Base-by-base conservation (phyloP, 257 asterid genomes). In the Striga asiatica region DNA sequence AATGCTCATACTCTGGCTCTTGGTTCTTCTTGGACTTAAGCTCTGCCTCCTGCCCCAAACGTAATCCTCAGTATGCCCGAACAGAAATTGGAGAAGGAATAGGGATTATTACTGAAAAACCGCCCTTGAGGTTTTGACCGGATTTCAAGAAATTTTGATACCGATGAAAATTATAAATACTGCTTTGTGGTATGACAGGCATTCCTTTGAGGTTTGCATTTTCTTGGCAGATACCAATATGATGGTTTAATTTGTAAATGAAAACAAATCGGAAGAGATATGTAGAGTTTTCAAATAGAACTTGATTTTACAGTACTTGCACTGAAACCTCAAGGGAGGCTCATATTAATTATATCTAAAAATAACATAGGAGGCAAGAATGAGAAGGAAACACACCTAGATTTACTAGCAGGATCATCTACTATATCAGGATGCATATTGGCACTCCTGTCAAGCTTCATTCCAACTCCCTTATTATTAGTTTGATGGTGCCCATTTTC, bases 1-100 rank as follows among this genome's bases (percentile, higher is more conserved):
- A 47, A 91, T 79, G 80, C 98, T 91, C 95, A 82, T 84, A 72
- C 98, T 91, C 86, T 80, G 82, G 60, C 89, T 87, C 78, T 57
- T 25, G 50, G 81, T 68, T 68, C 74, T 71, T 46, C 64, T 60
- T 56, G 87, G 94, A 69, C 89, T 84, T 29, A 57, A 2, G 72
- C 95, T 92, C 66, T 77, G 76, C 69, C 95, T 84, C 88, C 97
- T 89, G 91, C 54, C 50, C 54, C n/a, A n/a, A n/a, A n/a, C n/a
- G n/a, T n/a, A n/a, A n/a, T n/a, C n/a, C n/a, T n/a, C n/a, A n/a
- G n/a, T n/a, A n/a, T n/a, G n/a, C n/a, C n/a, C n/a, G n/a, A 64
- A 67, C 67, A 43, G n/a, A 43, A 66, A 48, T 45, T 66, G 39
- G 2, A 13, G 50, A 43, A 5, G 24, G 25, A 17, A 39, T 5